Base-by-base conservation (phyloP, 441 rosid species). In the Cnidoscolus chayamansa region DNA sequence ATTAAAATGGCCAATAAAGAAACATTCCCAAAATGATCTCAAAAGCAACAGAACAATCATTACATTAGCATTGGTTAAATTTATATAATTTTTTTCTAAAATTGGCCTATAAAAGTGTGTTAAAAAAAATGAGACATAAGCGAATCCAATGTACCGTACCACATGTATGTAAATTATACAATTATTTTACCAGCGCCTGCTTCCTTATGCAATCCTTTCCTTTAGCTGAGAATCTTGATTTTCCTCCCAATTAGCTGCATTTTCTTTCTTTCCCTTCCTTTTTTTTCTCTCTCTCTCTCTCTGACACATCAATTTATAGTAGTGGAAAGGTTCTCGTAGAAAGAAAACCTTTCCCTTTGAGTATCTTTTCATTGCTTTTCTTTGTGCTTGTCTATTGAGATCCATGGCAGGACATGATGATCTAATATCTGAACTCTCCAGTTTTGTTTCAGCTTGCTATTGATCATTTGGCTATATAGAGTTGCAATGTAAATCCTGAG, bases 11-110 rank as follows among this genome's bases (percentile, higher is more conserved):
- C 7, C 17, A 37, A 11, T 37, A 64, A 35, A 71, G 61, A 62
- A 51, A 13, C 51, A 15, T 61, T 71, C 62, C 59, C 40, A 61
- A 51, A 35, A 50, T 50, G 9, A 71, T 61, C 50, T 51, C 20
- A 71, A 71, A 71, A 51, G 62, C 50, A 62, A 40, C 68, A 37
- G 25, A 71, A 71, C 68, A 71, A 63, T 71, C 20, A 62, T 62
- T 51, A 62, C 37, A 35, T 48, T 61, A 63, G 58, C 58, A 48
- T 32, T 60, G 37, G 49, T 71, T 31, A 49, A 57, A 25, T 25
- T 25, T 25, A 25, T 25, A 25, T 25, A 69, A 15, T 9, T 0
- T 1, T 8, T 47, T 43, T 70, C 73, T n/a, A 32, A 50, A 71
- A 32, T 35, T 71, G 56, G 47, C 43, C 3, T 50, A 51, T 67